Percentiles rank a stretch among this genome's conserved stretches.
These are phyloP conservation scores for Fusarium coffeatum DNA, from an alignment of 2,329 filamentous ascomycete genomes.

Conservation along the genomic window DNA sequence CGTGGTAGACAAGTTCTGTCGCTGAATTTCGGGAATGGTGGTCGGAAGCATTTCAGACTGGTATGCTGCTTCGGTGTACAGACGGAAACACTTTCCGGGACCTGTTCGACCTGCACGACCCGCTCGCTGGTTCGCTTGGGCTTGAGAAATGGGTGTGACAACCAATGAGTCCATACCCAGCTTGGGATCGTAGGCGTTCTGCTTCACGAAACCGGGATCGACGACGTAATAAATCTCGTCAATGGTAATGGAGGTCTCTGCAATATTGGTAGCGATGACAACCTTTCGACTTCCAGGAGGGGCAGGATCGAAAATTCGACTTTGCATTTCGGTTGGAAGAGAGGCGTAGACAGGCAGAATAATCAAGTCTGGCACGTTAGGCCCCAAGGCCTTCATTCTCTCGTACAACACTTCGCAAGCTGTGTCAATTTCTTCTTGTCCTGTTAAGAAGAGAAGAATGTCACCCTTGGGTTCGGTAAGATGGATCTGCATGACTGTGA, in stretches of 20 bases:
- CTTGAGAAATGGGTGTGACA: slow-evolving; percentile 95
- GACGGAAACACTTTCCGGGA: slow-evolving; percentile 92
- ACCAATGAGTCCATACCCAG: slow-evolving; percentile 97
- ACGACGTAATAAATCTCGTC: slow-evolving; percentile 98
- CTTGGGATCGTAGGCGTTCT: slow-evolving; percentile 96
- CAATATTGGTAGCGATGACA: slow-evolving; percentile 98
- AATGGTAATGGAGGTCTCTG: slow-evolving; percentile 97
- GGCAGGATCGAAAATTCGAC: slow-evolving; percentile 92
- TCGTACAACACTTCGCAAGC: slow-evolving; percentile 92
- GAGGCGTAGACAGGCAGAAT: slow-evolving; percentile 97
- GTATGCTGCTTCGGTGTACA: slow-evolving; percentile 96
- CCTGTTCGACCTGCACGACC: slow-evolving; percentile 94
- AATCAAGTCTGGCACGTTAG: slow-evolving; percentile 89
- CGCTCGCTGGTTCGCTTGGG: slow-evolving; percentile 93
- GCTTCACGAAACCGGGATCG: slow-evolving; percentile 97
- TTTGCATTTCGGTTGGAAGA: slow-evolving; percentile 92
- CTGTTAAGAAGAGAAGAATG: slow-evolving; percentile 95
- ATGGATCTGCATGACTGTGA: slow-evolving; percentile 98
- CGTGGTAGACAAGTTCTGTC: slow-evolving; percentile 90
- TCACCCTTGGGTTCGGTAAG: slow-evolving; percentile 91
- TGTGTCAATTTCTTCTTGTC: slow-evolving; percentile 97
- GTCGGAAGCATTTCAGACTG: slow-evolving; percentile 98
- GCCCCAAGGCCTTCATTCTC: slow-evolving; percentile 94
- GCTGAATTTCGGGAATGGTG: slow-evolving; percentile 94
- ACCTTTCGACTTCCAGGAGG: slow-evolving; percentile 89